These are phyloP conservation scores for Chaetomiaceae sp. DNA, from an alignment of 2,329 filamentous ascomycete genomes.

Conservation along the genomic window DNA sequence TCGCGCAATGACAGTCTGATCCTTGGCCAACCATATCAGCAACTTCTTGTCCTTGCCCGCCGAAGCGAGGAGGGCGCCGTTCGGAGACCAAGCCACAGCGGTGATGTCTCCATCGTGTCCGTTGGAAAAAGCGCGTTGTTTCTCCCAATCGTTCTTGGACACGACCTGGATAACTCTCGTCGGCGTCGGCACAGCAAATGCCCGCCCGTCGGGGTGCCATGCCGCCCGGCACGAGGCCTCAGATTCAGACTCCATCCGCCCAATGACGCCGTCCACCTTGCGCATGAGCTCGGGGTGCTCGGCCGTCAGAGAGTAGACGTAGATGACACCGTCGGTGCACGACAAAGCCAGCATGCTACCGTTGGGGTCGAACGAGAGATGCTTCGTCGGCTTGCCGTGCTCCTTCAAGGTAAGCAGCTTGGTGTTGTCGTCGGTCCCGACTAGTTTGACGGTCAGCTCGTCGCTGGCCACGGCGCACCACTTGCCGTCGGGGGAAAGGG, in stretches of 20 bases:
- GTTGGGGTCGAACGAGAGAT: conserved; percentile 80
- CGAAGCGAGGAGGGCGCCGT: conserved; percentile 78
- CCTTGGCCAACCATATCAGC: conserved; percentile 83
- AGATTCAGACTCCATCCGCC: conserved; percentile 68
- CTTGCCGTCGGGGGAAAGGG: conserved; percentile 72
- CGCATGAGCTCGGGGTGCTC: conserved; percentile 77
- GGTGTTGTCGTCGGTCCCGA: conserved; percentile 74
- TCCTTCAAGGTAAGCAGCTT: conserved; percentile 75
- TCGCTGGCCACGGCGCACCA: conserved; percentile 98
- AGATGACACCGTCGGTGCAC: conserved; percentile 83
- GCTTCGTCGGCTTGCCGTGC: conserved; percentile 82
- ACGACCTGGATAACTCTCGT: conserved; percentile 81
- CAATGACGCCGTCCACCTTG: conserved; percentile 83
- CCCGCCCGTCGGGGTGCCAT: conserved; percentile 93
- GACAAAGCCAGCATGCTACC: conserved; percentile 74
- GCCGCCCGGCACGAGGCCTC: conserved; percentile 69
- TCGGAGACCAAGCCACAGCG: conserved; percentile 87
- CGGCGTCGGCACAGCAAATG: conserved; percentile 80
- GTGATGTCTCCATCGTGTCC: conserved; percentile 83
- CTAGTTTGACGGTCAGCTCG: conserved; percentile 85
- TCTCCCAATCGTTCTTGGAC: conserved; percentile 85
- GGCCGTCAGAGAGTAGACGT: conserved; percentile 77
- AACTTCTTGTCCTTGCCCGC: conserved; percentile 66
- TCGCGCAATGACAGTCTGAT: conserved; percentile 73
- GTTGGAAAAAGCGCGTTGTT: conserved; percentile 71